These are phyloP conservation scores for Canariomyces notabilis DNA, from an alignment of 2,329 filamentous ascomycete species.

Conservation along the genomic window DNA sequence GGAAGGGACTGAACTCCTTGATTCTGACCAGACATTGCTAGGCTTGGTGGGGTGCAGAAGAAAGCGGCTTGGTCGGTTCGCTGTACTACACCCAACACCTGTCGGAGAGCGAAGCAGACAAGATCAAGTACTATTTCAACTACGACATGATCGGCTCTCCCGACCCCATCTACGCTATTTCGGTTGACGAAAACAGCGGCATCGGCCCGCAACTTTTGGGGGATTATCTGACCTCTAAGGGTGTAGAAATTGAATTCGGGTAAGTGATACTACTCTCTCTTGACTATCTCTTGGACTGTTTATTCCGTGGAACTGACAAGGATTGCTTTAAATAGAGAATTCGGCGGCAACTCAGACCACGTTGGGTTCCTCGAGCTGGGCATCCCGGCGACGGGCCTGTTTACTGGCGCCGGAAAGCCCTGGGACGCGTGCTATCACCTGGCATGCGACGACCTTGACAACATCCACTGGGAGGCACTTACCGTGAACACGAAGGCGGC, in stretches of 20 bases:
- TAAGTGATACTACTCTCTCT: constrained; percentile 19
- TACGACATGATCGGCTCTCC: constrained; percentile 39
- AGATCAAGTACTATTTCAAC: constrained; percentile 37
- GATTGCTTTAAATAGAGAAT: constrained; percentile 43
- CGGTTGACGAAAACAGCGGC: constrained; percentile 34
- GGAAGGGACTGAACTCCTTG: neutral
- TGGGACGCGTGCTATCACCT: constrained; percentile 32
- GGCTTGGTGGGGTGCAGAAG: constrained; percentile 43
- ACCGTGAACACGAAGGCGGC: constrained; percentile 38
- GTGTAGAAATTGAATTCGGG: constrained; percentile 27
- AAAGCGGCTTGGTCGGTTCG: constrained; percentile 36
- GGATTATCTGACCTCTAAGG: constrained; percentile 30
- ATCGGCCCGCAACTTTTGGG: constrained; percentile 33
- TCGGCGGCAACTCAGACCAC: constrained; percentile 57
- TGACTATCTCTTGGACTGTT: no score
- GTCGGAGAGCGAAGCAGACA: constrained; percentile 28
- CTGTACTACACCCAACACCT: constrained; percentile 36
- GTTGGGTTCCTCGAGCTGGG: constrained; percentile 53
- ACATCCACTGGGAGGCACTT: constrained; percentile 34
- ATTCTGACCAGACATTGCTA: neutral
- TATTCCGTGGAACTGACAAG: no score
- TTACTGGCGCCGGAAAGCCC: constrained; percentile 52
- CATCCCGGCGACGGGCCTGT: constrained; percentile 53
- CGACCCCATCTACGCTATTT: constrained; percentile 34
- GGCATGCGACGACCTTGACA: constrained; percentile 36